Base-by-base conservation (phyloP, 164 flowering plant species). In the Brasenia schreberi region DNA sequence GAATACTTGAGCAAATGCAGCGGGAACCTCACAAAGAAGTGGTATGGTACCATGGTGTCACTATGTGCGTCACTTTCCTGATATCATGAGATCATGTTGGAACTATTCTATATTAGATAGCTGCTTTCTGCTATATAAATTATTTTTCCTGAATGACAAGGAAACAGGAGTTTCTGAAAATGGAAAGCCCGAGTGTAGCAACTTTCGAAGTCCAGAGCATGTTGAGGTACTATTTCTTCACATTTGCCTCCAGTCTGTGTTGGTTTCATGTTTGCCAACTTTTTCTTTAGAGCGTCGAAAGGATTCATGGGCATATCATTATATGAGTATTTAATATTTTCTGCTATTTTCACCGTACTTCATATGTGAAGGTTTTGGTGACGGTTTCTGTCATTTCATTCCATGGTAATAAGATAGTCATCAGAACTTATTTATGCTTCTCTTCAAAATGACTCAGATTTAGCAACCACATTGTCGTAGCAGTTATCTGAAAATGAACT, bases 1-100 rank as follows among this genome's bases (percentile, higher is more conserved):
- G 94, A 70, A 74, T 95, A 66, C 58, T 95, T 67, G 79, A 77
- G 69, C 74, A 82, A 62, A 82, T 86, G 92, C 88, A 86, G 67
- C 75, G 83, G 66, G 88, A 83, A 75, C 59, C 63, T 18, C 66
- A 23, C 60, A 81, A 79, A 69, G 70, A 78, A 65, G 78, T 74
- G 95, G 96, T 87, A 77, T 0, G 53, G 53, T 45, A 12, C 53
- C 7, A 45, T 12, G 12, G 7, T 45, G 12, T 12, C 53, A 45
- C 53, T 45, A 23, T 45, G 53, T 7, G 53, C 5, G 53, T 45
- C 7, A 12, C 53, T 45, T 45, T 12, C 12, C 12, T 7, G 12
- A 12, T 12, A 45, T 45, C 53, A 45, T 12, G 12, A 7, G 1
- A 7, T 45, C 53, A 7, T 45, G 53, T 45, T 45, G 12, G 12